Evolutionary conservation across 768 basidiomycete species (phyloP).

Genomic region (Suillus brevipes): DNA sequence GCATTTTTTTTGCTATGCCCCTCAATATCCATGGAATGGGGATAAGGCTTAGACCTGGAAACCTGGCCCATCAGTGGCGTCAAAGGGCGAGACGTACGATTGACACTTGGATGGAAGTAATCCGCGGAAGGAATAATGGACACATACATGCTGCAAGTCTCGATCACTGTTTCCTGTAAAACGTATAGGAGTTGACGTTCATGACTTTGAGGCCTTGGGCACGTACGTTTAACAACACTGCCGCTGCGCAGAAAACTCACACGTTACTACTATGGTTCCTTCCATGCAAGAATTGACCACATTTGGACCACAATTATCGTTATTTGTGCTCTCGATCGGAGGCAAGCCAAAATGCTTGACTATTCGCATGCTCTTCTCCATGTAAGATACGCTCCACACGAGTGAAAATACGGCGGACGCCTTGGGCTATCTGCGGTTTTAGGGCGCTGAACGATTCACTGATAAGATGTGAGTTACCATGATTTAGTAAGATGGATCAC

Average conservation of each 20-base stretch:
- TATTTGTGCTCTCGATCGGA: not conserved
- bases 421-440: not conserved
- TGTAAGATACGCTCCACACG: not conserved
- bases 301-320: not conserved
- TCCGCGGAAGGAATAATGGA: not conserved
- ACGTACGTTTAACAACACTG: constrained; percentile 6
- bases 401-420: not conserved
- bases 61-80: not conserved
- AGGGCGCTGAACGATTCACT: not conserved
- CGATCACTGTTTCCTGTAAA: not conserved
- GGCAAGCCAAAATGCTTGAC: constrained; percentile 5
- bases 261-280: not conserved
- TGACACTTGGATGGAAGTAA: not conserved
- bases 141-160: not conserved
- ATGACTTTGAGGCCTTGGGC: not conserved
- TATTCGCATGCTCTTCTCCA: not conserved
- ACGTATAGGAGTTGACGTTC: not conserved
- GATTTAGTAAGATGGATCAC: constrained; percentile 5
- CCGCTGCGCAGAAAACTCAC: not conserved
- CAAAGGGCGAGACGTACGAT: too few relatives aligned
- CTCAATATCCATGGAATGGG: not conserved
- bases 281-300: not conserved
- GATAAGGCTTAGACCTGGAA: not conserved
- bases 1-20: not conserved
- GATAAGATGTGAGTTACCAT: constrained; percentile 5